These are phyloP conservation scores for Bassia scoparia DNA, from an alignment of 148 eudicot species.

Conservation along the genomic window DNA sequence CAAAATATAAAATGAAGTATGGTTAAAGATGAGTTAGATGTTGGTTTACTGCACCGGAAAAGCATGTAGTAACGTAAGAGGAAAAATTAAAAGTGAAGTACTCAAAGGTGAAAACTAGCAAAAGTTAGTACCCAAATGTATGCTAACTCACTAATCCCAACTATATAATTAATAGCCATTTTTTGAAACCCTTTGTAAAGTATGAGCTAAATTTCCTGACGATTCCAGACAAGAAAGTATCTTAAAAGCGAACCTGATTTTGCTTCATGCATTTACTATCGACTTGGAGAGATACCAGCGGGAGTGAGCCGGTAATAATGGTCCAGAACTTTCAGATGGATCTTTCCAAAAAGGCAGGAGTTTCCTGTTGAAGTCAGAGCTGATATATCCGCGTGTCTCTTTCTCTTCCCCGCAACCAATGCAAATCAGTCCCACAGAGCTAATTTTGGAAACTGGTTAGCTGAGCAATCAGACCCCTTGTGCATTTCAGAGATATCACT, in stretches of 20 bases:
- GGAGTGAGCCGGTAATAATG: slow-evolving; percentile 7
- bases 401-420: slow-evolving; percentile 26
- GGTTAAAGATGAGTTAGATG: too few species aligned
- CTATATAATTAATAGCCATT: too few species aligned
- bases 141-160: too few species aligned
- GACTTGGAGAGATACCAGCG: slow-evolving; percentile 13
- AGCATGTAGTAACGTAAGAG: too few species aligned
- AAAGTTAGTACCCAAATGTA: too few species aligned
- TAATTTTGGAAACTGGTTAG: slow-evolving; percentile 15
- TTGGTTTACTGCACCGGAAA: too few species aligned
- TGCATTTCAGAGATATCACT: slow-evolving; percentile 21
- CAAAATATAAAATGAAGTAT: too few species aligned
- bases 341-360: slow-evolving; percentile 41
- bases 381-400: slow-evolving; percentile 21
- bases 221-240: too few species aligned
- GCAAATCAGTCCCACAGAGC: slow-evolving; percentile 21
- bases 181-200: too few species aligned
- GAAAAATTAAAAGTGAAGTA: too few species aligned
- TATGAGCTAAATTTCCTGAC: too few species aligned
- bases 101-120: too few species aligned
- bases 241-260: slow-evolving; percentile 31
- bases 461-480: slow-evolving; percentile 20
- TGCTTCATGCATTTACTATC: slow-evolving; percentile 30
- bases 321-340: slow-evolving; percentile 24
- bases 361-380: slow-evolving; percentile 53